These are phyloP conservation scores for Coniosporium apollinis DNA, from an alignment of 495 filamentous ascomycete genomes.

Conservation along the genomic window DNA sequence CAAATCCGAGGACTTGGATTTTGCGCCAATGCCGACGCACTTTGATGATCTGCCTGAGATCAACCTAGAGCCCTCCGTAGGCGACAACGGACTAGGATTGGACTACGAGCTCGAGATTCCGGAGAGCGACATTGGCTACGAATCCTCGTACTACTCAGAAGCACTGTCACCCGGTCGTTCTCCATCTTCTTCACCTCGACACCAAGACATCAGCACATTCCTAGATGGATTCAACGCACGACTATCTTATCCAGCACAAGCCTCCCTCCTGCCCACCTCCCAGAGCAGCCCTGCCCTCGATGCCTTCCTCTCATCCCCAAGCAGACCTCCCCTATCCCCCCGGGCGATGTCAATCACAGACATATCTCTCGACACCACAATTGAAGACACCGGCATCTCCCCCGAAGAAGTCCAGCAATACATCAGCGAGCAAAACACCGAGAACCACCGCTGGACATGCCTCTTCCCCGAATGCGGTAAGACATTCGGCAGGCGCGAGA, in stretches of 20 bases:
- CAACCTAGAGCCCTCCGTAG: slow-evolving; percentile 28
- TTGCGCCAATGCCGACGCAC: slow-evolving; percentile 34
- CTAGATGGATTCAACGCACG: too few relatives aligned
- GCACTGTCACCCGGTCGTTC: slow-evolving; percentile 13
- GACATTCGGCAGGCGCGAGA: slow-evolving; percentile 83
- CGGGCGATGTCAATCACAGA: slow-evolving; percentile 28
- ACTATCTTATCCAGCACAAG: too few relatives aligned
- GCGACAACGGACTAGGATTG: slow-evolving; percentile 14
- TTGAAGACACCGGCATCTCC: slow-evolving; percentile 60
- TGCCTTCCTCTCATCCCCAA: slow-evolving; percentile 13
- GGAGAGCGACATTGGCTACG: slow-evolving; percentile 31
- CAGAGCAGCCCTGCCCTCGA: slow-evolving; percentile 1
- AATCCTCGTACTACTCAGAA: slow-evolving; percentile 19
- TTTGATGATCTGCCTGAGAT: slow-evolving; percentile 38
- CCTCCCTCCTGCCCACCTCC: slow-evolving; percentile 1
- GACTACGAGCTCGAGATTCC: slow-evolving; percentile 33
- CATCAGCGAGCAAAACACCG: slow-evolving; percentile 62
- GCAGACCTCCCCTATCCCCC: slow-evolving; percentile 21
- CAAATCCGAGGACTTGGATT: slow-evolving; percentile 25
- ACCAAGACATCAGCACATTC: slow-evolving; percentile 9
- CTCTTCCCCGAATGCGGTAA: slow-evolving; percentile 65
- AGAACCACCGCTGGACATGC: slow-evolving; percentile 73
- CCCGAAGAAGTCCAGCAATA: slow-evolving; percentile 71
- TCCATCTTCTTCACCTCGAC: slow-evolving; percentile 13
- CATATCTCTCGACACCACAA: slow-evolving; percentile 20